Evolutionary conservation across 495 filamentous ascomycete genomes (phyloP), one percentile per base, ranked within the genome.

Genomic region (Chaetomium cochliodes): DNA sequence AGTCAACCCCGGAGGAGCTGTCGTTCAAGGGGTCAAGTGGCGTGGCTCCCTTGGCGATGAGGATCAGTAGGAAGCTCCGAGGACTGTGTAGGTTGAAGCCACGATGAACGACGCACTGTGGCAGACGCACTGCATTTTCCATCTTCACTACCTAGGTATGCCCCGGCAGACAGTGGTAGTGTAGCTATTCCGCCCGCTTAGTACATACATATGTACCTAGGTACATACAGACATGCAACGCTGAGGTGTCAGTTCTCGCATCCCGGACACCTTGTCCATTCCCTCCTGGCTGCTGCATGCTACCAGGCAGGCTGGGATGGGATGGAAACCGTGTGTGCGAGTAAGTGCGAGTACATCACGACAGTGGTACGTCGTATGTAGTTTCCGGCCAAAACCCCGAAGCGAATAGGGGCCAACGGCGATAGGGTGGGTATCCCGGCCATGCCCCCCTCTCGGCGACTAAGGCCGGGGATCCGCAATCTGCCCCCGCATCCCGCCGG

Each of bases 381-480:
- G 8, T 3, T 37, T 37, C 1, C 33, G 33, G 33, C 33, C 33
- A 37, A 41, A 41, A 2, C 2, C 11, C 30, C 26, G 16, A 53
- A 5, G 50, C 18, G 50, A 12, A 55, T n/a, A n/a, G 37, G 18
- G 18, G 12, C 15, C 20, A 9, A 16, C 33, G 28, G 30, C 18
- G 53, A 12, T 41, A 33, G 22, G 30, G 7, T 9, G 20, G 39
- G 4, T n/a, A n/a, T 54, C 52, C 52, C n/a, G n/a, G 52, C 28
- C 28, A 44, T 25, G n/a, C n/a, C n/a, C n/a, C 7, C 37, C 33
- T 20, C 13, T 60, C 58, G 58, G 58, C 46, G 47, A 52, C 46
- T 41, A 33, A 60, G 46, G 30, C 58, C 58, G 46, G 47, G 47
- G 30, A 33, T 60, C 58, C 58, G 58, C 42, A 49, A 5, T 41